Conservation (phyloP, 2,329 filamentous ascomycete genomes). For the Aspergillus tubingensis region DNA sequence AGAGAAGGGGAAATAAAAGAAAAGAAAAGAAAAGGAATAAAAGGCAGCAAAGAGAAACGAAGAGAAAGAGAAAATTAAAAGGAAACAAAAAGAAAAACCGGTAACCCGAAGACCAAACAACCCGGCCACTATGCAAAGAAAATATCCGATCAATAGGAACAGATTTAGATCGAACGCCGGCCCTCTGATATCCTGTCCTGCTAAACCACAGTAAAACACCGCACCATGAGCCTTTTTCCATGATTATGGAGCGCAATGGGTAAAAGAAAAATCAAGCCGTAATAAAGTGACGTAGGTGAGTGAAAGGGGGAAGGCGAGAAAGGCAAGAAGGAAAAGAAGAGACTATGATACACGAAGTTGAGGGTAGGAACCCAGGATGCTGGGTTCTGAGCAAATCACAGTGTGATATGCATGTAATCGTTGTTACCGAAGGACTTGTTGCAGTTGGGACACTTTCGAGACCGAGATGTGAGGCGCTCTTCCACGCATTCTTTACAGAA, state of each 20-base stretch:
- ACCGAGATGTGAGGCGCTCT: conserved; percentile 82
- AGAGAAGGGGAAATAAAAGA: conserved; percentile 10
- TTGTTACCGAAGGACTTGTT: conserved; percentile 86
- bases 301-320: conserved; percentile 8
- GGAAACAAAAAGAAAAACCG: conserved; percentile 14
- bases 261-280: conserved; percentile 14
- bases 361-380: conserved; percentile 17
- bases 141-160: conserved; percentile 22
- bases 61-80: conserved; percentile 3
- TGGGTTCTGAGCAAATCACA: conserved; percentile 32
- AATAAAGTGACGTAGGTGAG: conserved; percentile 16
- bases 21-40: conserved; percentile 2
- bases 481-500: conserved; percentile 92
- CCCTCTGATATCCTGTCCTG: conserved; percentile 32
- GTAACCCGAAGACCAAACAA: conserved; percentile 22
- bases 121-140: conserved; percentile 25
- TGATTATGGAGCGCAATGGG: conserved; percentile 16
- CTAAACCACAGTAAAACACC: conserved; percentile 39
- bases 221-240: conserved; percentile 37
- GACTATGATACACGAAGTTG: conserved; percentile 38
- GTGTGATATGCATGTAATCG: conserved; percentile 72
- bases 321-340: conserved; percentile 17
- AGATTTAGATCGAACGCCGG: conserved; percentile 34
- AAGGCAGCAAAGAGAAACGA: conserved; percentile 10
- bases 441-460: conserved; percentile 94